Percentiles rank a stretch among this genome's conserved stretches.
Evolutionary conservation across 352 stramenopile genomes (phyloP).

Genomic region (Phytophthora nicotianae): DNA sequence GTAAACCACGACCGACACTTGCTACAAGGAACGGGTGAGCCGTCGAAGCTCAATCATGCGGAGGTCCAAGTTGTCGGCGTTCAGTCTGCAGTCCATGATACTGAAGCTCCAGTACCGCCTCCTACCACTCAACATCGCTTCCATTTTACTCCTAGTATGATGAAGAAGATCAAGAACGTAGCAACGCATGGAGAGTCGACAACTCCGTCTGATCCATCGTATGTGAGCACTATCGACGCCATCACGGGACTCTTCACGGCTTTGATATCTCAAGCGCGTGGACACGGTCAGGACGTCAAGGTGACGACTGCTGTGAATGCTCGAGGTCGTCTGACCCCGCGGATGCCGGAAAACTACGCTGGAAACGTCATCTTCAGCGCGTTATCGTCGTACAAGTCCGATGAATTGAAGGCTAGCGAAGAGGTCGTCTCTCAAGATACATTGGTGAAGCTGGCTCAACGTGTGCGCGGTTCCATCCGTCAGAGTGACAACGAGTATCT

Average conservation of each 20-base stretch:
- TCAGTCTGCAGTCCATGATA: background rate
- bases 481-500: conserved; percentile 42
- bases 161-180: conserved; percentile 45
- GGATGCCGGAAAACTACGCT: conserved; percentile 47
- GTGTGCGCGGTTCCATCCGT: conserved; percentile 37
- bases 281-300: conserved; percentile 44
- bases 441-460: conserved; percentile 30
- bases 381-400: conserved; percentile 34
- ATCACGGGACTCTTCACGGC: conserved; percentile 56
- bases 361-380: conserved; percentile 68
- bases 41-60: conserved; percentile 36
- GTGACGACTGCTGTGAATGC: conserved; percentile 61
- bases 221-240: conserved; percentile 61
- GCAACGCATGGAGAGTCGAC: conserved; percentile 7
- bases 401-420: conserved; percentile 30
- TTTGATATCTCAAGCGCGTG: conserved; percentile 53
- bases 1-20: conserved; percentile 52
- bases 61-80: conserved; percentile 39
- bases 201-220: conserved; percentile 18
- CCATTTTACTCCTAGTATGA: conserved; percentile 42
- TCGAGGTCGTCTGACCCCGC: conserved; percentile 47
- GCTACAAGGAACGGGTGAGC: conserved; percentile 24
- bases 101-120: conserved; percentile 1
- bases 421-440: conserved; percentile 4
- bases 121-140: conserved; percentile 44